A percentile compares a stretch with the other conserved stretches of the same genome.
These are phyloP conservation scores for Clarkia xantiana DNA, from an alignment of 345 rosid species.

Conservation along the genomic window DNA sequence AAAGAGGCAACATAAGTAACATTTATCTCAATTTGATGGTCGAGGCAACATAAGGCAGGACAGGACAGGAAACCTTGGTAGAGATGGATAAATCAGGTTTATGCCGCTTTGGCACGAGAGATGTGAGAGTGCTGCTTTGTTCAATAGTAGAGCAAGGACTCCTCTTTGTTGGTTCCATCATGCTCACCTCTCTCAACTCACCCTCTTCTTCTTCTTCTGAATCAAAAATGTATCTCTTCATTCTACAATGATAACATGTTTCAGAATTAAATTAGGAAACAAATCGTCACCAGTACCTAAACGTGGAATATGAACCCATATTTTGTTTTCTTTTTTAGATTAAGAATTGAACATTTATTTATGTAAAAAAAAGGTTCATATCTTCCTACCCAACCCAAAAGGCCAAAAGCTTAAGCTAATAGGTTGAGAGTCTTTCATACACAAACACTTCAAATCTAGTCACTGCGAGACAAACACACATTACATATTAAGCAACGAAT, in stretches of 20 bases:
- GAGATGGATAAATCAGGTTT: constrained; percentile 60
- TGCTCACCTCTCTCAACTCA: constrained; percentile 24
- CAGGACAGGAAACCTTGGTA: constrained; percentile 38
- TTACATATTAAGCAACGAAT: no score
- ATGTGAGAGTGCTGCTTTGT: constrained; percentile 29
- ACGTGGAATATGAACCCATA: neutral
- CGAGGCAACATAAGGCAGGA: neutral
- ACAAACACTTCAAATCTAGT: no score
- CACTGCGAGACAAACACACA: no score
- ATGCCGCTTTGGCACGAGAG: constrained; percentile 56
- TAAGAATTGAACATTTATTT: no score
- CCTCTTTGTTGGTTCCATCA: constrained; percentile 79
- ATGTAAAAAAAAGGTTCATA: no score
- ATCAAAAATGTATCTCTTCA: constrained; percentile 7
- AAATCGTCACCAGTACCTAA: neutral
- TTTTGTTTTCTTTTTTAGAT: no score
- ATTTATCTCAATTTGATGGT: no score
- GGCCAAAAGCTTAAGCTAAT: no score
- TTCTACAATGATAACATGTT: constrained; percentile 1
- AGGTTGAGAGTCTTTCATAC: no score
- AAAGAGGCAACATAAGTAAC: neutral
- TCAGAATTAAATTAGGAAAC: neutral
- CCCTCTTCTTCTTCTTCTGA: constrained; percentile 32
- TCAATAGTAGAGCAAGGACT: constrained; percentile 49
- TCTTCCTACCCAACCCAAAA: no score